Percentiles rank a stretch among this genome's conserved stretches.
phyloP scores from a whole-genome alignment of 2,329 filamentous ascomycete genomes.

The Sphaerulina vaccinii region DNA sequence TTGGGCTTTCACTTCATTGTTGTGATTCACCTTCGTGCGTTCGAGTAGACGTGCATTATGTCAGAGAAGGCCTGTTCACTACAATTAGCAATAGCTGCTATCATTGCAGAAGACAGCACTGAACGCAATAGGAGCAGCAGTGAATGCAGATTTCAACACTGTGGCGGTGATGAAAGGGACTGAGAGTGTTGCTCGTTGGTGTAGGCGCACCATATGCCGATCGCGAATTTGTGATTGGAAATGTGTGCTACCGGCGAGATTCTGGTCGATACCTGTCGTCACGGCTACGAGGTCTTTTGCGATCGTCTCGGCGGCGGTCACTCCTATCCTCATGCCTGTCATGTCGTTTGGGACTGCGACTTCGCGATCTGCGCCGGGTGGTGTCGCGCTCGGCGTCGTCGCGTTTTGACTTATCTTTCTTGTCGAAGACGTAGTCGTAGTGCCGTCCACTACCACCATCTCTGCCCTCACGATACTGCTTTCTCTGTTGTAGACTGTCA shows the following conservation, averaged over 20 bases:
- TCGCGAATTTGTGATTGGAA: background rate
- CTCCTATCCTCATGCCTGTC: conserved; percentile 23
- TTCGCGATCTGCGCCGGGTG: conserved; percentile 27
- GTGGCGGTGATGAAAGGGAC: no score
- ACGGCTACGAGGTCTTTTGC: conserved; percentile 21
- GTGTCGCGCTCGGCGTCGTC: conserved; percentile 15
- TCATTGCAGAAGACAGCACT: no score
- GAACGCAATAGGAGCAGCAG: no score
- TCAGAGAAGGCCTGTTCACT: no score
- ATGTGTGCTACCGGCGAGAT: conserved; percentile 4
- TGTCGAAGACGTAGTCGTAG: conserved; percentile 81
- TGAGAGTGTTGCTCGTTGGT: no score
- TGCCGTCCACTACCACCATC: conserved; percentile 45
- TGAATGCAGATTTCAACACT: no score
- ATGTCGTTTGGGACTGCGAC: conserved; percentile 32
- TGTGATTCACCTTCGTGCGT: no score
- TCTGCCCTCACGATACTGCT: conserved; percentile 68
- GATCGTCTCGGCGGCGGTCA: conserved; percentile 22
- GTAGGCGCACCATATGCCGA: background rate
- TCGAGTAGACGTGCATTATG: no score
- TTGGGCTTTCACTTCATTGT: no score
- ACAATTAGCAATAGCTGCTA: no score
- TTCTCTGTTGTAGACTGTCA: conserved; percentile 79
- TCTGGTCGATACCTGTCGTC: conserved; percentile 20
- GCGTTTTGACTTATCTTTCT: conserved; percentile 45